phyloP scores from a whole-genome alignment of 1,139 yeast genomes.

The Yamadazyma atlantica region DNA sequence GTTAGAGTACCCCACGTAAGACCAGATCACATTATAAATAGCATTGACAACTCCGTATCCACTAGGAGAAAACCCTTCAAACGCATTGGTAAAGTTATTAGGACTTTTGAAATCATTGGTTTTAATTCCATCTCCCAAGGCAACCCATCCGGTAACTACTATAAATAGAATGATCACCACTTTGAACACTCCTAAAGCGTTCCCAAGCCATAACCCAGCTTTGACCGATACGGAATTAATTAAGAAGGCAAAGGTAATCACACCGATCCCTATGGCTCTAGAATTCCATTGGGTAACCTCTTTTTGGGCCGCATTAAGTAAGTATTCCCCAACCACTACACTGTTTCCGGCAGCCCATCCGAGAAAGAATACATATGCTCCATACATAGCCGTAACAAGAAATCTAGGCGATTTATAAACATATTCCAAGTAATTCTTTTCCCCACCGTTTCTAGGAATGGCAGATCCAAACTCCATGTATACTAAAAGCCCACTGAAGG shows the following conservation, averaged over 20 bases:
- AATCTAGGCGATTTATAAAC: constrained; percentile 69
- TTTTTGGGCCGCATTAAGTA: constrained; percentile 67
- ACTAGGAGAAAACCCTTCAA: constrained; percentile 57
- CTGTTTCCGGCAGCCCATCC: constrained; percentile 88
- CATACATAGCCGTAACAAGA: constrained; percentile 72
- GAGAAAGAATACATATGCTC: constrained; percentile 69
- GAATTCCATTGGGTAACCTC: constrained; percentile 74
- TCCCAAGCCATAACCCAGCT: constrained; percentile 67
- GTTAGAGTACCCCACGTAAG: constrained; percentile 71
- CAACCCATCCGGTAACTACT: constrained; percentile 78
- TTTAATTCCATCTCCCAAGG: constrained; percentile 68
- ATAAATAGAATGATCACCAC: constrained; percentile 66
- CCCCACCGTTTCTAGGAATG: constrained; percentile 86
- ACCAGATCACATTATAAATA: constrained; percentile 78
- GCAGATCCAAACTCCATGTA: constrained; percentile 86
- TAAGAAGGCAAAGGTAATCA: constrained; percentile 68
- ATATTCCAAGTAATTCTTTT: constrained; percentile 77
- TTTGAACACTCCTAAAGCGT: constrained; percentile 70
- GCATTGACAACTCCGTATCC: constrained; percentile 80
- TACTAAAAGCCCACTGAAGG: constrained; percentile 71
- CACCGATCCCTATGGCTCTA: constrained; percentile 72
- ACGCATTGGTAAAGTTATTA: constrained; percentile 62
- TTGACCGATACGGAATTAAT: constrained; percentile 63
- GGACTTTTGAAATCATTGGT: constrained; percentile 48
- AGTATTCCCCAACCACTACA: constrained; percentile 48